phyloP scores from a whole-genome alignment of 345 rosid genomes.

The Boechera divaricarpa region DNA sequence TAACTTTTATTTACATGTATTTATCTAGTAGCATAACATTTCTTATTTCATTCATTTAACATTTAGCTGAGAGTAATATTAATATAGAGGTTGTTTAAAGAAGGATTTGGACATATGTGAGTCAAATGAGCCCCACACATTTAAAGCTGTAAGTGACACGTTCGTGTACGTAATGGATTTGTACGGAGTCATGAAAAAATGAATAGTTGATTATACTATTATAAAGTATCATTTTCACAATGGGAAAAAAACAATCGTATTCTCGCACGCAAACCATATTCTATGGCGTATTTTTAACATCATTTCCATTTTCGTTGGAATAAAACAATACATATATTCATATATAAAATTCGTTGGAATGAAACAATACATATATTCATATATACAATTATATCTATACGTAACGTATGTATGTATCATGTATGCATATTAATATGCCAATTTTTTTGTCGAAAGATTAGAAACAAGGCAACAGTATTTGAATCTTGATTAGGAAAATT shows the following conservation, averaged over 20 bases:
- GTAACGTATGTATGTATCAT: background rate
- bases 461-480: background rate
- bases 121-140: conserved; percentile 18
- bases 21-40: background rate
- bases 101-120: background rate
- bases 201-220: conserved; percentile 14
- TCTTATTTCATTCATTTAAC: background rate
- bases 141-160: conserved; percentile 25
- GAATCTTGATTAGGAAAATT: background rate
- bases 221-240: conserved; percentile 19
- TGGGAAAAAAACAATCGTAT: background rate
- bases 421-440: background rate
- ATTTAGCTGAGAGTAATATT: background rate
- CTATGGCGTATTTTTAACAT: background rate
- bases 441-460: background rate
- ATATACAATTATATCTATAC: background rate
- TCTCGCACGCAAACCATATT: conserved; percentile 27
- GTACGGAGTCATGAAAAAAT: conserved; percentile 40
- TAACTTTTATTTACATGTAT: background rate
- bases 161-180: conserved; percentile 29
- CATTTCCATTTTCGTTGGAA: background rate
- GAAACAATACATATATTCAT: background rate
- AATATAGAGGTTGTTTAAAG: background rate
- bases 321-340: background rate
- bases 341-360: background rate